phyloP scores from a whole-genome alignment of 2,329 filamentous ascomycete genomes.

The Bipolaris zeicola region DNA sequence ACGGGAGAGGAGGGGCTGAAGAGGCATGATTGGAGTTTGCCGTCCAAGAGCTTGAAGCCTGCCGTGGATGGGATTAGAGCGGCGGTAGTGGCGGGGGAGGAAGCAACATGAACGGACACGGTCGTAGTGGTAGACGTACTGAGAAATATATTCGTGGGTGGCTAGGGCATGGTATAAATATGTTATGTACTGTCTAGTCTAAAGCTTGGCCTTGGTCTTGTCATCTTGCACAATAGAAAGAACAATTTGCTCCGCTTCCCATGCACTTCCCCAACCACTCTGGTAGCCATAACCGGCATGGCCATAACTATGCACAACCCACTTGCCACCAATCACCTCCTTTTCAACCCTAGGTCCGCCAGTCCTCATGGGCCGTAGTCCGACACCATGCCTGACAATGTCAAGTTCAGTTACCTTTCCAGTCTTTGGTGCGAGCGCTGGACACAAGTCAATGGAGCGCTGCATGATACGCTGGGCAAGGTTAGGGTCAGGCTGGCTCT shows the following conservation, averaged over 20 bases:
- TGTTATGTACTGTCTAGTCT: background rate
- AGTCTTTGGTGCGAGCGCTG: constrained; percentile 62
- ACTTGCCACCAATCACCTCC: constrained; percentile 65
- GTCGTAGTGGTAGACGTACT: background rate
- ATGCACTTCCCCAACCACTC: constrained; percentile 52
- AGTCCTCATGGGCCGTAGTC: constrained; percentile 74
- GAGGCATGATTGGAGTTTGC: constrained; percentile 32
- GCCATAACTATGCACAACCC: constrained; percentile 82
- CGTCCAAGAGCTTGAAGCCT: constrained; percentile 40
- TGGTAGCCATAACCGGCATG: constrained; percentile 79
- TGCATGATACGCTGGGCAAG: constrained; percentile 85
- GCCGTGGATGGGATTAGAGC: constrained; percentile 35
- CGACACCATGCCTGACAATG: constrained; percentile 81
- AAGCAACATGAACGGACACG: background rate
- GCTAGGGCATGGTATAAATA: too few species aligned
- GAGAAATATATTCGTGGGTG: too few species aligned
- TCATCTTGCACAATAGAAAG: constrained; percentile 26
- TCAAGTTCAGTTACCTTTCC: constrained; percentile 73
- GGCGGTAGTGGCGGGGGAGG: background rate
- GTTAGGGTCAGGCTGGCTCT: constrained; percentile 76
- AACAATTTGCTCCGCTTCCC: constrained; percentile 50
- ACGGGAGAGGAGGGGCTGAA: constrained; percentile 45
- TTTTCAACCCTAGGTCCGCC: constrained; percentile 77
- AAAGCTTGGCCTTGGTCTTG: constrained; percentile 15
- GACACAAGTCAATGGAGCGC: constrained; percentile 69